These are phyloP conservation scores for Backusella australiensis DNA, from an alignment of 192 early-diverging fungal species.

Conservation along the genomic window DNA sequence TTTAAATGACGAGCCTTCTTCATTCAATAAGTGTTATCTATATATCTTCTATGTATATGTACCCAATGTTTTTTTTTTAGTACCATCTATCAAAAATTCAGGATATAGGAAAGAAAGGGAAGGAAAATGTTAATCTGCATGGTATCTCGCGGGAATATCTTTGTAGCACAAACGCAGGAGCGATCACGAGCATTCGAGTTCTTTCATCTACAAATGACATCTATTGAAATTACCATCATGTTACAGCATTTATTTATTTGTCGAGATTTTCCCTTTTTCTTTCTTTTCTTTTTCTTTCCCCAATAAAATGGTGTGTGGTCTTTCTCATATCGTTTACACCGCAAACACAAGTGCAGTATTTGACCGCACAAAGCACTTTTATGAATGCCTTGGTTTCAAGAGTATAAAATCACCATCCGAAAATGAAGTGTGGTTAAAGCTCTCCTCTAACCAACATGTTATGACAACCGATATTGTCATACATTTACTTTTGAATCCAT, in stretches of 20 bases:
- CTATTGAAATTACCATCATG: too few relatives aligned
- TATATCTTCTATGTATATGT: background rate
- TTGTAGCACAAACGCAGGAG: background rate
- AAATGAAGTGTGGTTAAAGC: slow-evolving; percentile 8
- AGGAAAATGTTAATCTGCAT: background rate
- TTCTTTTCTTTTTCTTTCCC: background rate
- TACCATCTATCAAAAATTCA: background rate
- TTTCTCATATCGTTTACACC: slow-evolving; percentile 28
- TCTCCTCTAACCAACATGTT: background rate
- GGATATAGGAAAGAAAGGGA: background rate
- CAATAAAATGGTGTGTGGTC: slow-evolving; percentile 18
- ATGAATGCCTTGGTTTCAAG: slow-evolving; percentile 27
- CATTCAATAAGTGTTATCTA: too few relatives aligned
- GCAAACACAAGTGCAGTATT: slow-evolving; percentile 9
- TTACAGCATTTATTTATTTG: background rate
- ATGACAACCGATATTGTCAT: slow-evolving; percentile 5
- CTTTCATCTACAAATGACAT: too few relatives aligned
- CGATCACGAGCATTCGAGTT: background rate
- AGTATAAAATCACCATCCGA: background rate
- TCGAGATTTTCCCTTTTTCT: background rate
- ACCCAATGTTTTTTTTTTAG: background rate
- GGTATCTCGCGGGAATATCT: background rate
- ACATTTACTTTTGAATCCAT: background rate
- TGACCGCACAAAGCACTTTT: slow-evolving; percentile 13
- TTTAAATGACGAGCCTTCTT: too few relatives aligned